Base-by-base conservation (phyloP, 2,329 filamentous ascomycete genomes). In the Colletotrichum viniferum region DNA sequence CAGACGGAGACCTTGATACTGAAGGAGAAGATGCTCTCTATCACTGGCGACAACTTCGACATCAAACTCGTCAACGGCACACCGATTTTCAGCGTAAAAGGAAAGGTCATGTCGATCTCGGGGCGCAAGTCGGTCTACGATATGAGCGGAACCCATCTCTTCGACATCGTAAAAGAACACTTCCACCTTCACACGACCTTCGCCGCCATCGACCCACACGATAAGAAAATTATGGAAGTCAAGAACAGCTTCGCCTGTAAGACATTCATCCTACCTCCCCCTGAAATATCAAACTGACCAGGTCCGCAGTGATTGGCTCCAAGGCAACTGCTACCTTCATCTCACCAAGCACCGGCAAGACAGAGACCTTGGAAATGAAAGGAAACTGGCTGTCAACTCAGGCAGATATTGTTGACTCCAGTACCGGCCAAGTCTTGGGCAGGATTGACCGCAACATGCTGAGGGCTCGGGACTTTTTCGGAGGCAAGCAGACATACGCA, bases 21-120 rank as follows among this genome's bases (percentile, higher is more conserved):
- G 64, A 90, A 88, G 78, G 92, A 94, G 79, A 92, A 91, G 78
- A 85, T 93, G 21, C 81, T 92, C 73, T 93, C 92, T 4, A 83
- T 93, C 10, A 88, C 88, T 2, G 91, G 91, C 73, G 92, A 94
- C 83, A 90, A 88, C 81, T 94, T 94, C 83, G 89, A 90, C 77
- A 89, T 94, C 82, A 89, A 87, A 69, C 87, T 89, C 7, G 83
- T 87, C 60, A 88, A 87, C 74, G 91, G 91, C 26, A 84, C 86
- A 26, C 86, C 89, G 0, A 78, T 93, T 36, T 82, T 93, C 77
- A 87, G 88, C 77, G 88, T 93, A 58, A 84, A 91, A 77, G 91
- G 91, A 78, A 89, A 89, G 71, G 80, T 87, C 75, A 79, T 91
- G 77, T 87, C 88, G 13, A 79, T 92, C 4, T 89, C 87, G 3